phyloP scores from a whole-genome alignment of 495 filamentous ascomycete genomes.

The Penicillium flavigenum region DNA sequence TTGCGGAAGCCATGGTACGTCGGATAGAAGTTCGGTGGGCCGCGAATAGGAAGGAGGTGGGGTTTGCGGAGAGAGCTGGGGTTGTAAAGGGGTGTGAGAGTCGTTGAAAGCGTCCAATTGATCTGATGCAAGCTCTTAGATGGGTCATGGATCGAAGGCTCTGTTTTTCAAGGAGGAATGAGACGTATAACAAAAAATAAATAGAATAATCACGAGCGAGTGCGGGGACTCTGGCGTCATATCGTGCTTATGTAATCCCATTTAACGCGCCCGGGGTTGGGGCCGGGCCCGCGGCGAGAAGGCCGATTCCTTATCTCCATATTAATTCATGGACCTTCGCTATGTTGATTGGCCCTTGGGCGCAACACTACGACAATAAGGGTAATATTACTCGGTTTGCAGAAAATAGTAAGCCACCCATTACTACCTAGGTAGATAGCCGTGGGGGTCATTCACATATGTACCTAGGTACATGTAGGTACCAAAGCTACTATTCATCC shows the following conservation, averaged over 20 bases:
- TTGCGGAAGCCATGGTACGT: constrained; percentile 71
- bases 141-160: constrained; percentile 34
- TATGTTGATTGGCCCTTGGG: no score
- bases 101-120: constrained; percentile 31
- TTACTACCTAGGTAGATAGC: no score
- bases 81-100: constrained; percentile 21
- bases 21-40: constrained; percentile 28
- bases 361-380: no score
- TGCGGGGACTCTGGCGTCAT: constrained; percentile 32
- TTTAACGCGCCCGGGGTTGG: neutral
- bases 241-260: constrained; percentile 8
- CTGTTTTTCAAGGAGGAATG: constrained; percentile 2
- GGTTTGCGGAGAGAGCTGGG: constrained; percentile 20
- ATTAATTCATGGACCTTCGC: no score
- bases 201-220: constrained; percentile 14
- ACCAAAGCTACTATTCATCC: no score
- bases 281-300: neutral
- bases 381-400: no score
- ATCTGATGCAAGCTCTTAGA: constrained; percentile 28
- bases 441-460: no score
- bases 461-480: no score
- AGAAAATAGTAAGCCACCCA: no score
- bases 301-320: constrained; percentile 1
- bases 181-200: constrained; percentile 21
- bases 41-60: constrained; percentile 21